Conservation (phyloP, 2,329 filamentous ascomycete species). For the Calcarisporium arbuscula region DNA sequence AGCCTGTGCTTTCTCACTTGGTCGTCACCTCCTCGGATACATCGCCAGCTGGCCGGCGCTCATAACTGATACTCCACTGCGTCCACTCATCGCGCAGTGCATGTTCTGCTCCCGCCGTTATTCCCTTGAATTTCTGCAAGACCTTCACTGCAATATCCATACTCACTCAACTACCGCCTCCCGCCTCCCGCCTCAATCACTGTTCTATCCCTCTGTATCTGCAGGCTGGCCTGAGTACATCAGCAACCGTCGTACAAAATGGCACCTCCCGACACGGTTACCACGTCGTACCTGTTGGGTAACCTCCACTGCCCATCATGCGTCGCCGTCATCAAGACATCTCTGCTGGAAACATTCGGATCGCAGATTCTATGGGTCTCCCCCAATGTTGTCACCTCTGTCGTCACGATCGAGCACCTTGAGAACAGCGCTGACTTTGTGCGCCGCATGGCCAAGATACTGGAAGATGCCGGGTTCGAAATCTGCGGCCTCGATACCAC, state of each 20-base stretch:
- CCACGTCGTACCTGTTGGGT: constrained; percentile 59
- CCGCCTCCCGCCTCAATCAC: too few species aligned
- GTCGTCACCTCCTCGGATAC: too few species aligned
- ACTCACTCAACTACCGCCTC: too few species aligned
- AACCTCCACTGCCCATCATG: constrained; percentile 78
- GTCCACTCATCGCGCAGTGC: too few species aligned
- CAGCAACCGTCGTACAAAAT: constrained; percentile 19
- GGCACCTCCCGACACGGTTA: constrained; percentile 26
- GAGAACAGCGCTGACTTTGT: constrained; percentile 34
- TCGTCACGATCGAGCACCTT: constrained; percentile 54
- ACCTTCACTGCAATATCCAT: too few species aligned
- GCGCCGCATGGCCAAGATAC: constrained; percentile 36
- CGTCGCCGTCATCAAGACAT: constrained; percentile 57
- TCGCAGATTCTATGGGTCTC: constrained; percentile 52
- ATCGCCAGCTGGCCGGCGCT: too few species aligned
- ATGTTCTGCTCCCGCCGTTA: too few species aligned
- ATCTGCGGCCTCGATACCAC: constrained; percentile 42
- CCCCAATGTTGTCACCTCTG: constrained; percentile 65
- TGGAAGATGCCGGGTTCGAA: constrained; percentile 55
- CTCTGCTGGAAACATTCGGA: constrained; percentile 41
- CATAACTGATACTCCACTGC: too few species aligned
- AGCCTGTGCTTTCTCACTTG: too few species aligned
- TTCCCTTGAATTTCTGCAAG: too few species aligned
- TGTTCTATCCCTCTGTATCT: too few species aligned
- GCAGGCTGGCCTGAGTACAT: too few species aligned